Base-by-base conservation (phyloP, 768 basidiomycete genomes). In the Mrakia hoshinonis region DNA sequence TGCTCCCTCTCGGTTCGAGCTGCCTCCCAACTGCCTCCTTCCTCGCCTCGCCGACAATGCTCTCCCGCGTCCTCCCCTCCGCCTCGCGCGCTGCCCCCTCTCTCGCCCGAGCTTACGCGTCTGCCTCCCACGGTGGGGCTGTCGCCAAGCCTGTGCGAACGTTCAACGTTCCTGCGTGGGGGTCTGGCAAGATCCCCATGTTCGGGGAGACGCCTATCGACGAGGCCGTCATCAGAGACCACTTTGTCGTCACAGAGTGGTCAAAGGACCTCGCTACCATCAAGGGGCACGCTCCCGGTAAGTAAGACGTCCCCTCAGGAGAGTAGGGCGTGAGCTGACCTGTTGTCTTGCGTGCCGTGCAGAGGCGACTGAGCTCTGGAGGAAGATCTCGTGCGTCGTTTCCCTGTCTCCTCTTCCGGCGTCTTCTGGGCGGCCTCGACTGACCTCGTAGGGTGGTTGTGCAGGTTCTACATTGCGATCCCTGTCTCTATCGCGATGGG, bases 361-460 rank as follows among this genome's bases (percentile, higher is more conserved):
- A 73, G 72, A 68, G 49, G 72, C 72, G n/a, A 48, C 72, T 36
- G 72, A 63, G 18, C 72, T 73, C 72, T 73, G 72, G 72, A 61
- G 72, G 54, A 68, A 68, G 49, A 62, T 73, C 61, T 63, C 72
- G 72, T 73, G 31, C 48, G 72, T 39, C 60, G 24, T 48, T 60
- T 22, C 29, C 38, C 55, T 31, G 38, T 55, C 26, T 36, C 20
- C 46, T 46, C 39, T 52, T 34, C 36, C 12, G 15, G 26, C 67
- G 58, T 68, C 52, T 58, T 39, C 38, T 29, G 18, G 26, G 24
- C 29, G 10, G 26, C 43, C 26, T 15, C 34, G 9, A 20, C 31
- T 20, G 2, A 24, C 9, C 36, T 22, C 49, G 24, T 18, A 3
- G 0, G 15, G 48, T 2, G 38, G 49, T 0, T 15, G 24, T 26